A percentile compares a stretch with the other conserved stretches of the same genome.
phyloP scores from a whole-genome alignment of 805 yeast genomes.

The Myxozyma neglecta region DNA sequence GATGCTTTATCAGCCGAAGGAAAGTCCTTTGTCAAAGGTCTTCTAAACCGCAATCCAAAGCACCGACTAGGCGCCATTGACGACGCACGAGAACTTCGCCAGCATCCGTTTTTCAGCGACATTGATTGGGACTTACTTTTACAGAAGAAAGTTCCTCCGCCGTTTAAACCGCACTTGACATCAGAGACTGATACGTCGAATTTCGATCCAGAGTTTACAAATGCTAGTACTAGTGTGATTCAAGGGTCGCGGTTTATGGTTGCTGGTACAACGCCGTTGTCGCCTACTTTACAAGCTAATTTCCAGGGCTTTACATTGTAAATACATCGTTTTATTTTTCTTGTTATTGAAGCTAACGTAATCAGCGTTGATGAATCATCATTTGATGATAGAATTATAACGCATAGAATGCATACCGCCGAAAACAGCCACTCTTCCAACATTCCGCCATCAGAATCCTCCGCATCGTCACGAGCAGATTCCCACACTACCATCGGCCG shows the following conservation, averaged over 20 bases:
- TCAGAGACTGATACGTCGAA: constrained; percentile 94
- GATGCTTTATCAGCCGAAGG: constrained; percentile 93
- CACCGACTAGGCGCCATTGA: constrained; percentile 89
- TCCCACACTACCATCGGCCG: constrained; percentile 1
- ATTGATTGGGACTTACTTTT: constrained; percentile 83
- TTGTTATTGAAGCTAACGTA: neutral
- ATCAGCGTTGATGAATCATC: constrained; percentile 81
- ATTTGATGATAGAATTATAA: constrained; percentile 60
- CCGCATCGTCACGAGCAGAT: neutral
- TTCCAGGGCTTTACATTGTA: constrained; percentile 88
- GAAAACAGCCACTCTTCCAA: constrained; percentile 12
- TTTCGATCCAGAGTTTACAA: constrained; percentile 97
- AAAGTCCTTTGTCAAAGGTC: constrained; percentile 90
- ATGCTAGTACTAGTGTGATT: constrained; percentile 80
- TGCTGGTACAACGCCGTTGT: constrained; percentile 66
- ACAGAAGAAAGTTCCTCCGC: constrained; percentile 87
- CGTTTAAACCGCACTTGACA: constrained; percentile 89
- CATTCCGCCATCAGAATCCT: neutral
- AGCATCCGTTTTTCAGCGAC: constrained; percentile 88
- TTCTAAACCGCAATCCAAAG: constrained; percentile 90
- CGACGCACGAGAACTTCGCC: constrained; percentile 90
- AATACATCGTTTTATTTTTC: neutral
- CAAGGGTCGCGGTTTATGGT: constrained; percentile 46
- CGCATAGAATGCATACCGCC: constrained; percentile 48
- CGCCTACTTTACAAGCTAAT: constrained; percentile 94